Evolutionary conservation across 73 alveolate genomes (phyloP), one percentile per base, ranked within the genome.

Genomic region (Paraurostyla sp.): DNA sequence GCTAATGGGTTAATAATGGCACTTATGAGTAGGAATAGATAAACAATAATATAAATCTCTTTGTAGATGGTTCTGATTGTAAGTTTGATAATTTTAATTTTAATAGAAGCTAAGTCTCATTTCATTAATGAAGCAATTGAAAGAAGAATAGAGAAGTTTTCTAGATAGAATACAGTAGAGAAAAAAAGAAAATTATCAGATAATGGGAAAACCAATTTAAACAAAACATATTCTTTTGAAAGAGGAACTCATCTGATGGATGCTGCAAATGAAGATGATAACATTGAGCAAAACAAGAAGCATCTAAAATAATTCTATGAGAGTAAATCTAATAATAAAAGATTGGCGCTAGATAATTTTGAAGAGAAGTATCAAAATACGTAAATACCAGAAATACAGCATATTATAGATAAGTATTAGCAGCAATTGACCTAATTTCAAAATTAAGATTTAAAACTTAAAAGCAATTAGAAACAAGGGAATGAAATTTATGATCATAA

Each of bases 81-180:
- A 27, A 2, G 27, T 27, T 30, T 30, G 13, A 30, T 56, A 56
- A 7, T 56, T 7, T 15, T 22, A 22, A 7, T 22, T 2, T 6
- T 29, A 13, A 4, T 9, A 9, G 52, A 60, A 27, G 51, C 78
- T 27, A 60, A 60, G 32, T 20, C 13, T 27, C 78, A 60, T 27
- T 60, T 60, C 23, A 60, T 60, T 30, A 60, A 60, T 60, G 25
- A 13, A 29, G 52, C 45, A 13, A 60, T 60, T 9, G 78, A 60
- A 27, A 60, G 78, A 60, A 60, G 78, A 60, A 60, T 60, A 16
- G 78, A 60, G 50, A 60, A 60, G 23, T 60, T 60, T 27, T 60
- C 78, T 60, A 6, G 78, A 13, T 60, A 60, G 23, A 60, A 60
- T 27, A 60, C 78, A 30, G 78, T 60, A 60, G 78, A 60, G 25